Evolutionary conservation across 441 rosid genomes (phyloP).

Genomic region (Mallotus repandus): DNA sequence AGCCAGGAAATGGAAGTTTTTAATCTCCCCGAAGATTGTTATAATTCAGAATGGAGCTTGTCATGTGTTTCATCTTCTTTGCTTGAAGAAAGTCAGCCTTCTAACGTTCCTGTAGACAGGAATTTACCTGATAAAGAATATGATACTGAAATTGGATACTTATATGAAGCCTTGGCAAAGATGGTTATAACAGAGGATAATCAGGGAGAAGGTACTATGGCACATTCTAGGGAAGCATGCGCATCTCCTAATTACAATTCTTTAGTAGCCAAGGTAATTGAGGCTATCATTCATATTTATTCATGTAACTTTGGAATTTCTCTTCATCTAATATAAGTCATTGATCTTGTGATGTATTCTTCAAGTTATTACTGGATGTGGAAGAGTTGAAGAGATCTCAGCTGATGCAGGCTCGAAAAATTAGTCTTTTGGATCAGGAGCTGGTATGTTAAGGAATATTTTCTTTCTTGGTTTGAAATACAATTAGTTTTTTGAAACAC

Average conservation of each 20-base stretch:
- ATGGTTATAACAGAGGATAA: slow-evolving; percentile 6
- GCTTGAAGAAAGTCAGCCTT: not conserved
- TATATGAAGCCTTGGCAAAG: slow-evolving; percentile 11
- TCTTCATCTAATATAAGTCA: not conserved
- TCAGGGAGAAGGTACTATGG: not conserved
- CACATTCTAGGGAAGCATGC: not conserved
- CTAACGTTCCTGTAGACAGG: not conserved
- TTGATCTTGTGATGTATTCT: too few relatives aligned
- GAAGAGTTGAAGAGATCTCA: too few relatives aligned
- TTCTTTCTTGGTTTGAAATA: too few relatives aligned
- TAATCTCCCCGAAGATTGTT: not conserved
- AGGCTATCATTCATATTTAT: slow-evolving; percentile 2
- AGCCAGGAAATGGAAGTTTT: not conserved
- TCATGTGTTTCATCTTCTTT: slow-evolving; percentile 5
- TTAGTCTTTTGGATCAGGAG: too few relatives aligned
- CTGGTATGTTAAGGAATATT: too few relatives aligned
- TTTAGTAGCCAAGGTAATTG: slow-evolving; percentile 43
- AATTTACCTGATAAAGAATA: not conserved
- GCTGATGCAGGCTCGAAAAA: too few relatives aligned
- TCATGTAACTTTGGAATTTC: slow-evolving; percentile 10
- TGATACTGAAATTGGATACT: not conserved
- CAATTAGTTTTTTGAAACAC: not conserved
- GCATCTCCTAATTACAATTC: slow-evolving; percentile 19
- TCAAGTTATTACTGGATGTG: too few relatives aligned
- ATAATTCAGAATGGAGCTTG: not conserved